Evolutionary conservation across 495 filamentous ascomycete genomes (phyloP).

Genomic region (Neurospora sp.): DNA sequence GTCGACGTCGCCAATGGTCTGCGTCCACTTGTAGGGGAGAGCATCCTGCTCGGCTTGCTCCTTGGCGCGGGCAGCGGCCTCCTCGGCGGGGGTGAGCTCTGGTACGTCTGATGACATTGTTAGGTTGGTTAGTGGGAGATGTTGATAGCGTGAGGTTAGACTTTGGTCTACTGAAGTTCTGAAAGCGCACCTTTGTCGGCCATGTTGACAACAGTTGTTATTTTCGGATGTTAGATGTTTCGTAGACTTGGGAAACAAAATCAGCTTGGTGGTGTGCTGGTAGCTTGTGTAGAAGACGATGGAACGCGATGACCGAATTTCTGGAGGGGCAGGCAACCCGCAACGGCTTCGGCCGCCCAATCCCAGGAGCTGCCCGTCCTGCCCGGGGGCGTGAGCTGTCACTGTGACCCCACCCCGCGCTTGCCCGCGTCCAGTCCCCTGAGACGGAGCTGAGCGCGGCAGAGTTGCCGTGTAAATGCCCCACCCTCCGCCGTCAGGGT

Average conservation of each 20-base stretch:
- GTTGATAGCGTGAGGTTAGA: background rate
- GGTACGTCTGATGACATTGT: slow-evolving; percentile 5
- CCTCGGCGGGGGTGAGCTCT: slow-evolving; percentile 48
- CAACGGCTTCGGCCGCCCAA: background rate
- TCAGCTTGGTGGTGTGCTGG: background rate
- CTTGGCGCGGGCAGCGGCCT: slow-evolving; percentile 61
- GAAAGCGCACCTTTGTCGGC: slow-evolving; percentile 17
- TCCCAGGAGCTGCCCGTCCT: background rate
- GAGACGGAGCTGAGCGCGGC: background rate
- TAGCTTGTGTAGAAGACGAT: slow-evolving; percentile 12
- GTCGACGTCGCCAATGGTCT: slow-evolving; percentile 89
- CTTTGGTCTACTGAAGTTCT: background rate
- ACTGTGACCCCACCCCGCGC: background rate
- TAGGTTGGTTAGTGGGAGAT: slow-evolving; percentile 7
- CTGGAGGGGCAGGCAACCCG: background rate
- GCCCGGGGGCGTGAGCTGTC: background rate
- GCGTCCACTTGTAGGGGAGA: slow-evolving; percentile 95
- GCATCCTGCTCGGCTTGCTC: slow-evolving; percentile 82
- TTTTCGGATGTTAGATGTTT: background rate
- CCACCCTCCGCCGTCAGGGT: background rate
- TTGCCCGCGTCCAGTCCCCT: background rate
- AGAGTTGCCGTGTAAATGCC: background rate
- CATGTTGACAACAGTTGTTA: slow-evolving; percentile 6
- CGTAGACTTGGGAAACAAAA: background rate
- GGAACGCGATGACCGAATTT: slow-evolving; percentile 7